Conservation (phyloP, 106 monocot species). For the Allium sativum region DNA sequence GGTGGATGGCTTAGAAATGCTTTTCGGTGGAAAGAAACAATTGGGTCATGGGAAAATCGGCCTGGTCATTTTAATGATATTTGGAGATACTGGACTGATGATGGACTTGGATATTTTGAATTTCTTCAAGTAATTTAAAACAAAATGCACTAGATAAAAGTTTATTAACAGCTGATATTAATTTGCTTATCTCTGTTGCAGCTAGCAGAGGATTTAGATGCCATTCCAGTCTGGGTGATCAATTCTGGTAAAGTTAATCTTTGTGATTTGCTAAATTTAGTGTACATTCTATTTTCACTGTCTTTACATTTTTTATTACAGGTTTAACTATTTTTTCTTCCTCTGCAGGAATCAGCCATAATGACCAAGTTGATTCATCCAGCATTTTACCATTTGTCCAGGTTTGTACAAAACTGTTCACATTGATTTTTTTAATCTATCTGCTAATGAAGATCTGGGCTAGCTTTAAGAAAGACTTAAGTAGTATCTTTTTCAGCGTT, state of each 20-base stretch:
- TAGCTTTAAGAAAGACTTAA: too few relatives aligned
- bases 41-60: constrained; percentile 97
- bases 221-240: constrained; percentile 64
- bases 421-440: background rate
- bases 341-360: constrained; percentile 70
- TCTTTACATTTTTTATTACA: background rate
- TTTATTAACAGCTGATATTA: background rate
- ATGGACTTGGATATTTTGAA: constrained; percentile 94
- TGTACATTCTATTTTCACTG: background rate
- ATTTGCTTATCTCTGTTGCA: constrained; percentile 12
- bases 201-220: constrained; percentile 75
- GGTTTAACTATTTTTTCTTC: too few relatives aligned
- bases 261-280: background rate
- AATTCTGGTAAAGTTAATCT: constrained; percentile 46
- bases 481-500: too few relatives aligned
- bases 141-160: too few relatives aligned
- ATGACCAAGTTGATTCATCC: constrained; percentile 65
- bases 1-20: constrained; percentile 93
- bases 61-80: constrained; percentile 94
- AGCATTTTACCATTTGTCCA: constrained; percentile 62
- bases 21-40: constrained; percentile 75
- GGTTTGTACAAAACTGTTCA: constrained; percentile 18
- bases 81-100: constrained; percentile 98
- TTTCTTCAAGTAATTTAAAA: constrained; percentile 57
- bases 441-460: background rate